Evolutionary conservation across 2,329 filamentous ascomycete genomes (phyloP).

Genomic region (Teratosphaeriaceae sp.): DNA sequence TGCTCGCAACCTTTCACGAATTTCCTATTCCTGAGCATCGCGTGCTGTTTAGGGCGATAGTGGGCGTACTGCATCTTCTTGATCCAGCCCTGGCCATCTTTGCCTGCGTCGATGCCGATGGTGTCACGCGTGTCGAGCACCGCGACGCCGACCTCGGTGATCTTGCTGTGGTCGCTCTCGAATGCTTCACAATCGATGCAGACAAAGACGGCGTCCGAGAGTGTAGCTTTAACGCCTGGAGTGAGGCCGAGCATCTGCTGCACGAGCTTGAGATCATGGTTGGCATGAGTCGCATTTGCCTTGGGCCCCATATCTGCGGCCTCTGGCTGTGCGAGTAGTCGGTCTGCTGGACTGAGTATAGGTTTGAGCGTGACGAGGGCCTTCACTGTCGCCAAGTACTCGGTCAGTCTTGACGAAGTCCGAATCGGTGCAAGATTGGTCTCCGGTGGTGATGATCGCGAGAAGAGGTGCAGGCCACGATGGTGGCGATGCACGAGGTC

Average conservation of each 20-base stretch:
- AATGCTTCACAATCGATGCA: slow-evolving; percentile 25
- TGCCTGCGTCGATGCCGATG: background rate
- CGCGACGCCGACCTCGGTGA: slow-evolving; percentile 26
- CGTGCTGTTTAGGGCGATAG: slow-evolving; percentile 19
- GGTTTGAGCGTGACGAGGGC: too few relatives aligned
- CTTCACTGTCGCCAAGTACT: too few relatives aligned
- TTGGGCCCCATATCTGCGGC: too few relatives aligned
- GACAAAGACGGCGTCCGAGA: slow-evolving; percentile 19
- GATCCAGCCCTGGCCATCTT: slow-evolving; percentile 8
- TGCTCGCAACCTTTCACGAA: slow-evolving; percentile 22
- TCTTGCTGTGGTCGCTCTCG: slow-evolving; percentile 17
- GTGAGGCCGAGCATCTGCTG: slow-evolving; percentile 9
- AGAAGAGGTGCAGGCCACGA: too few relatives aligned
- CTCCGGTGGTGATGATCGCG: too few relatives aligned
- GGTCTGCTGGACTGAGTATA: too few relatives aligned
- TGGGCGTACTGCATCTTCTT: slow-evolving; percentile 18
- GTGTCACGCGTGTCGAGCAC: slow-evolving; percentile 19
- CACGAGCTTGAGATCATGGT: background rate
- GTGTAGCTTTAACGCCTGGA: background rate
- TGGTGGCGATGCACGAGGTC: too few relatives aligned
- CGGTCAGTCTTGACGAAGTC: too few relatives aligned
- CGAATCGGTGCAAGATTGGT: background rate
- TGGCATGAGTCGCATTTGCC: too few relatives aligned
- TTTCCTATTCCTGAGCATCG: slow-evolving; percentile 16
- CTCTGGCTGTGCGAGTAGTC: too few relatives aligned